Evolutionary conservation across 257 asterid species (phyloP).

Genomic region (Capsicum pubescens): DNA sequence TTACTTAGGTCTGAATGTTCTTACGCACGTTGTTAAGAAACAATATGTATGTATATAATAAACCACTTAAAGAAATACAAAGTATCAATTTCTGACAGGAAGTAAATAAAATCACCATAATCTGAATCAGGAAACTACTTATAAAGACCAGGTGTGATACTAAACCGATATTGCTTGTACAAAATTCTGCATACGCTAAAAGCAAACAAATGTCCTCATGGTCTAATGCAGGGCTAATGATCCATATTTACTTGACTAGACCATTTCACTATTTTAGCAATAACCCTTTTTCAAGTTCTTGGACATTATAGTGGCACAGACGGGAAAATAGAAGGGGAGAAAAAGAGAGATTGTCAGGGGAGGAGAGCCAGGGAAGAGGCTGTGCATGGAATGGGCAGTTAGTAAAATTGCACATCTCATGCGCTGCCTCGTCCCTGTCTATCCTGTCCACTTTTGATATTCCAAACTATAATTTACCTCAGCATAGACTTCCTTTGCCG

Average conservation of each 20-base stretch:
- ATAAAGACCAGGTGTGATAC: neutral
- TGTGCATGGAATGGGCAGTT: constrained; percentile 70
- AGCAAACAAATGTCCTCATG: neutral
- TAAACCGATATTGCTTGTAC: neutral
- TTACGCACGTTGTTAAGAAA: no score
- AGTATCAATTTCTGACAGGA: neutral
- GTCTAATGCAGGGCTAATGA: neutral
- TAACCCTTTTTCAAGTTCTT: neutral
- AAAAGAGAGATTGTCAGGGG: neutral
- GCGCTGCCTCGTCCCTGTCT: constrained; percentile 86
- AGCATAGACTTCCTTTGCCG: neutral
- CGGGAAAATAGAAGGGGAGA: neutral
- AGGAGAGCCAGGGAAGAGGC: constrained; percentile 95
- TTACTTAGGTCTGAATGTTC: no score
- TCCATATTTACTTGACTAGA: no score
- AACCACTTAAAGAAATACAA: neutral
- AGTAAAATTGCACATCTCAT: constrained; percentile 48
- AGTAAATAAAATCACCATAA: neutral
- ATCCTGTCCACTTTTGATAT: constrained; percentile 26
- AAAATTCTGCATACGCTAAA: neutral
- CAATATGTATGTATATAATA: no score
- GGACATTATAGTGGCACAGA: neutral
- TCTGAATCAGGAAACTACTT: neutral
- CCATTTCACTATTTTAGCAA: neutral
- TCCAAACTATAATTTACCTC: neutral